Evolutionary conservation across 2,329 filamentous ascomycete species (phyloP).

Genomic region (Mycosphaerella sp.): DNA sequence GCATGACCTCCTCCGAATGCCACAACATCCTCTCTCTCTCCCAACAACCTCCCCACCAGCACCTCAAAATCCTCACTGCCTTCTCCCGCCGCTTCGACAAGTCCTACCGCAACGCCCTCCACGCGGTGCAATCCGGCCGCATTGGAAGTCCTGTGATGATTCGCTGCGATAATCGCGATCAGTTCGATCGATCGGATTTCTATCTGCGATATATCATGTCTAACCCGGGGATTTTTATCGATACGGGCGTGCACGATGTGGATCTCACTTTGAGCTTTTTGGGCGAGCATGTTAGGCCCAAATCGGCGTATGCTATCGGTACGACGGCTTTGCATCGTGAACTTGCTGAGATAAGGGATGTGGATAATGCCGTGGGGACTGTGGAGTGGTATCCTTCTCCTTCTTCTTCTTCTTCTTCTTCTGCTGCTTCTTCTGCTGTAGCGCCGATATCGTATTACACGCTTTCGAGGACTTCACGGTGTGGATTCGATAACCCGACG

Average conservation of each 20-base stretch:
- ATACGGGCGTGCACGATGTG: conserved; percentile 43
- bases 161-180: conserved; percentile 42
- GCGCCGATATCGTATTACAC: conserved; percentile 41
- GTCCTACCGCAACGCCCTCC: conserved; percentile 37
- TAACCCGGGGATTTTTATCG: conserved; percentile 43
- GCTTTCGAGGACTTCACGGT: conserved; percentile 38
- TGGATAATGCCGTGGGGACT: conserved; percentile 40
- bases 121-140: conserved; percentile 33
- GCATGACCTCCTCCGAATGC: conserved; percentile 15
- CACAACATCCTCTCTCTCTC: conserved; percentile 11
- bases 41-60: conserved; percentile 22
- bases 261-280: conserved; percentile 42
- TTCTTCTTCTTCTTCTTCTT: no score
- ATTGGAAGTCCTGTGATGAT: conserved; percentile 40
- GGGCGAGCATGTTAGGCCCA: conserved; percentile 34
- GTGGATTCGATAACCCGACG: conserved; percentile 41
- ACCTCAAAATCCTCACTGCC: conserved; percentile 40
- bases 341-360: conserved; percentile 36
- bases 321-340: conserved; percentile 35
- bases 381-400: conserved; percentile 37
- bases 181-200: conserved; percentile 36
- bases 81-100: conserved; percentile 44
- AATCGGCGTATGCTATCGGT: conserved; percentile 36
- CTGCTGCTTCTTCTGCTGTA: conserved; percentile 17
- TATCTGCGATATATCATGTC: conserved; percentile 39